phyloP scores from a whole-genome alignment of 164 flowering plant species.

The Santalum album region DNA sequence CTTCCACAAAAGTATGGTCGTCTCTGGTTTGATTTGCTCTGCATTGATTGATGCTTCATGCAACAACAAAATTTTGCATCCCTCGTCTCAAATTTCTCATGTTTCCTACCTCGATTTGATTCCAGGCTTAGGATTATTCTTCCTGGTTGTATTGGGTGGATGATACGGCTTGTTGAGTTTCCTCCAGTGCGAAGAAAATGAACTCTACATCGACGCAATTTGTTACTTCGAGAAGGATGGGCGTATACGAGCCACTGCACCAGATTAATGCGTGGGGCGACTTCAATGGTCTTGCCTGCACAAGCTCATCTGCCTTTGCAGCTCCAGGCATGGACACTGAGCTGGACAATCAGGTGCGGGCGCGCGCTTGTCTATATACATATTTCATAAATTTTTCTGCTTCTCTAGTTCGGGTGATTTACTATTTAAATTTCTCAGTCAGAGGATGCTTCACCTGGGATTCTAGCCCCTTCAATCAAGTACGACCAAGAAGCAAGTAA shows the following conservation, averaged over 20 bases:
- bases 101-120: not conserved
- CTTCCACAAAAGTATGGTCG: no score
- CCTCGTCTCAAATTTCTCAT: not conserved
- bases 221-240: slow-evolving; percentile 60
- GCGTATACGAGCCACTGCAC: slow-evolving; percentile 58
- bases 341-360: slow-evolving; percentile 53
- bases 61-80: no score
- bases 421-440: slow-evolving; percentile 35
- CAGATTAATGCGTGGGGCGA: slow-evolving; percentile 76
- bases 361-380: slow-evolving; percentile 11
- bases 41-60: no score
- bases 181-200: slow-evolving; percentile 34
- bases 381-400: not conserved
- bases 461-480: slow-evolving; percentile 29
- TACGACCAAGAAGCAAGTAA: slow-evolving; percentile 68
- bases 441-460: slow-evolving; percentile 64
- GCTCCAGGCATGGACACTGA: slow-evolving; percentile 40
- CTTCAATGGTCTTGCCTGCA: slow-evolving; percentile 41
- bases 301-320: slow-evolving; percentile 31
- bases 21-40: no score
- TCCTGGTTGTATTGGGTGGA: not conserved
- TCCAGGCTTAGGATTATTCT: not conserved
- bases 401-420: not conserved
- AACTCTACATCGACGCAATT: slow-evolving; percentile 65
- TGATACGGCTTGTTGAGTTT: slow-evolving; percentile 6